Conservation (phyloP, 176 grass and related monocot species). For the Aegilops speltoides region DNA sequence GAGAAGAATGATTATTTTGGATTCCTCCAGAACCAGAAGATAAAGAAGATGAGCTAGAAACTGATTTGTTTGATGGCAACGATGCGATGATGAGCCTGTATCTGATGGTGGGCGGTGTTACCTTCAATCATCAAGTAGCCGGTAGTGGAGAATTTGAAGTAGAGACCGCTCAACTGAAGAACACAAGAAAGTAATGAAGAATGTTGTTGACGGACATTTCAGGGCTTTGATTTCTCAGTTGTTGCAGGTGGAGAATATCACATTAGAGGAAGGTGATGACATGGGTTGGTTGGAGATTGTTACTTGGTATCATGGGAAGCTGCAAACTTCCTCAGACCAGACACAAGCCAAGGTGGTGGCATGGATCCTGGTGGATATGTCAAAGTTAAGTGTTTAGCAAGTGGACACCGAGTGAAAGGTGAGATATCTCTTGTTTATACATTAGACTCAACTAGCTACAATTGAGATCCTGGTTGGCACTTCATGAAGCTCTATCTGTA, state of each 20-base stretch:
- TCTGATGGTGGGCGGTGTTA: constrained; percentile 32
- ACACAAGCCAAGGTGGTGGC: constrained; percentile 67
- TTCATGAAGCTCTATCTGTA: constrained; percentile 21
- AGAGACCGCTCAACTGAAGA: constrained; percentile 64
- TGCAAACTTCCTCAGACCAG: constrained; percentile 83
- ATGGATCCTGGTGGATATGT: constrained; percentile 97
- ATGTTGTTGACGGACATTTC: constrained; percentile 84
- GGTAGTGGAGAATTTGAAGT: constrained; percentile 54
- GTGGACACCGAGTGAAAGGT: constrained; percentile 87
- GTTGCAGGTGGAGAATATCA: constrained; percentile 75
- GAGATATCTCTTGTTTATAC: constrained; percentile 30
- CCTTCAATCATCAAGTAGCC: constrained; percentile 62
- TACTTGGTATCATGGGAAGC: constrained; percentile 85
- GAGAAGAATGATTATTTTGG: constrained; percentile 79
- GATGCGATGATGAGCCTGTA: constrained; percentile 34
- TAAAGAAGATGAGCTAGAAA: constrained; percentile 67
- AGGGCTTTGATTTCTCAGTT: constrained; percentile 83
- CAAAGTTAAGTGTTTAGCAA: constrained; percentile 93
- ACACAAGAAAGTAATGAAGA: constrained; percentile 85
- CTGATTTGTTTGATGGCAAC: constrained; percentile 38
- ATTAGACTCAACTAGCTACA: constrained; percentile 20
- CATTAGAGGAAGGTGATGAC: constrained; percentile 54
- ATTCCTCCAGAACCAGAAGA: constrained; percentile 90
- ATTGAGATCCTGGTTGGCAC: not conserved
- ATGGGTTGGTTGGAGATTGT: constrained; percentile 92